Conservation (phyloP, 73 alveolate species). For the Paraurostyla sp. region DNA sequence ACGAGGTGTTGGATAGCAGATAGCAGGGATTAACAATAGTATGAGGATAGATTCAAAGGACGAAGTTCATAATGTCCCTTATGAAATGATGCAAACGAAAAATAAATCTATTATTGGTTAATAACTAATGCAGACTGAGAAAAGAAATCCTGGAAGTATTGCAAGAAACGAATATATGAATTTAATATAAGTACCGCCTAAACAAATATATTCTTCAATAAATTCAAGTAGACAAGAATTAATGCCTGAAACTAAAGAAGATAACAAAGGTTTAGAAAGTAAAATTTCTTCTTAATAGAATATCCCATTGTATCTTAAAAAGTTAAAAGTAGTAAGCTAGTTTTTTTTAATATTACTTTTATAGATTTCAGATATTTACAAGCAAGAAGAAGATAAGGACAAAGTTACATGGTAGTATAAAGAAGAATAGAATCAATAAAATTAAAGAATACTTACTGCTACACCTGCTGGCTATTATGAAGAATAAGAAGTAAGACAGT, state of each 20-base stretch:
- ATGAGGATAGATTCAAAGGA: not conserved
- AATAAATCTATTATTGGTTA: not conserved
- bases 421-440: too few relatives aligned
- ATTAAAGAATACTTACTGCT: too few relatives aligned
- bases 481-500: too few relatives aligned
- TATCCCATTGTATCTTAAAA: not conserved
- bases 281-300: not conserved
- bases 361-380: not conserved
- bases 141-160: not conserved
- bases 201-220: too few relatives aligned
- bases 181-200: too few relatives aligned
- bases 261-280: not conserved
- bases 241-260: not conserved
- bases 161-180: not conserved
- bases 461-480: too few relatives aligned
- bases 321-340: constrained; percentile 6
- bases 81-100: constrained; percentile 42
- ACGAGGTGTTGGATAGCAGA: constrained; percentile 28
- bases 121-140: too few relatives aligned
- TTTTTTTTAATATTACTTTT: not conserved
- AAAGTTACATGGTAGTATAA: too few relatives aligned
- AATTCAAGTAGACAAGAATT: too few relatives aligned
- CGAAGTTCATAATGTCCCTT: constrained; percentile 48
- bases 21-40: constrained; percentile 6
- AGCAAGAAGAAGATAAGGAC: not conserved